These are phyloP conservation scores for Juglanconis oblonga DNA, from an alignment of 2,329 filamentous ascomycete genomes.

Conservation along the genomic window DNA sequence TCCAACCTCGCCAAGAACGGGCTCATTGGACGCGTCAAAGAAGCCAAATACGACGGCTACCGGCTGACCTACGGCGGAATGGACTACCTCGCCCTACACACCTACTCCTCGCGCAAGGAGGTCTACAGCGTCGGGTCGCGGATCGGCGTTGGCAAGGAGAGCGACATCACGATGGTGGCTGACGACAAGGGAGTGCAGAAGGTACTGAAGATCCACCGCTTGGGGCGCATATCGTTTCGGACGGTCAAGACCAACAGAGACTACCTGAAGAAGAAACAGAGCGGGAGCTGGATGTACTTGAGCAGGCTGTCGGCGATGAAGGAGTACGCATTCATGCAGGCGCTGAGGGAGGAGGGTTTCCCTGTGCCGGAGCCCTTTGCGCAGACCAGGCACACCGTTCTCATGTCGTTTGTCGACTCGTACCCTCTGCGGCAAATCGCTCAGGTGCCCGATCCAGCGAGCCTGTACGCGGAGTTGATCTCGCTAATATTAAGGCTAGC, in stretches of 20 bases:
- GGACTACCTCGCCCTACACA: slow-evolving; percentile 94
- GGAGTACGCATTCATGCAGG: slow-evolving; percentile 92
- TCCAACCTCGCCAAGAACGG: slow-evolving; percentile 88
- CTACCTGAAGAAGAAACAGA: slow-evolving; percentile 72
- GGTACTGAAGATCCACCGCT: slow-evolving; percentile 91
- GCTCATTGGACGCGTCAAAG: slow-evolving; percentile 88
- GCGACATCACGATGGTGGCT: slow-evolving; percentile 92
- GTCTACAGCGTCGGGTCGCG: slow-evolving; percentile 93
- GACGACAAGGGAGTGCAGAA: slow-evolving; percentile 72
- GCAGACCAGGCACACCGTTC: slow-evolving; percentile 90
- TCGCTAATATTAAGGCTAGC: slow-evolving; percentile 80
- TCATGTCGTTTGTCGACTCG: slow-evolving; percentile 92
- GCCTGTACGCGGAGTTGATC: slow-evolving; percentile 90
- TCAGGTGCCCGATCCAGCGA: slow-evolving; percentile 75
- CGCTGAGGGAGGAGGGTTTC: slow-evolving; percentile 78
- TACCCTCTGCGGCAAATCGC: slow-evolving; percentile 89
- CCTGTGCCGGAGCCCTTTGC: slow-evolving; percentile 83
- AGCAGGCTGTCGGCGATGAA: slow-evolving; percentile 89
- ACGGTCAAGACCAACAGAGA: slow-evolving; percentile 95
- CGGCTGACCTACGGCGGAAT: slow-evolving; percentile 93
- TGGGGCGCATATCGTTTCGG: slow-evolving; percentile 94
- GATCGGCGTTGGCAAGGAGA: slow-evolving; percentile 96
- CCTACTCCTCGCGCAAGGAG: slow-evolving; percentile 73
- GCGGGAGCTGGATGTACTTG: slow-evolving; percentile 97
- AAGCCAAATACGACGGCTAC: slow-evolving; percentile 97